Evolutionary conservation across 306 rosid species (phyloP).

Genomic region (Vigna nakashimae): DNA sequence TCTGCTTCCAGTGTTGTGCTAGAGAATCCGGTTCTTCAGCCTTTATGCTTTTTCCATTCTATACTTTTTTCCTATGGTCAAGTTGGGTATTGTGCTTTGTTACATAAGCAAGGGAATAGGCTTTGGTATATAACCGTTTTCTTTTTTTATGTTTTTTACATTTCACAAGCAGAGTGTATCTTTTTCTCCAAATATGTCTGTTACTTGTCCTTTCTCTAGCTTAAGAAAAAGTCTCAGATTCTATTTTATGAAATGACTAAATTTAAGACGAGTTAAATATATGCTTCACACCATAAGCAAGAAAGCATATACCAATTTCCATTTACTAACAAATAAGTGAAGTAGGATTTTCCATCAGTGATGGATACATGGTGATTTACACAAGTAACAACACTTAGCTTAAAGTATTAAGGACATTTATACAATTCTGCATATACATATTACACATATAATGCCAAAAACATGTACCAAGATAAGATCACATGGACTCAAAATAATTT

Average conservation of each 20-base stretch:
- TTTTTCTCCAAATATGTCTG: constrained; percentile 34
- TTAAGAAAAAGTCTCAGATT: constrained; percentile 31
- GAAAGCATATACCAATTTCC: constrained; percentile 42
- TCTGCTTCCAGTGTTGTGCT: constrained; percentile 37
- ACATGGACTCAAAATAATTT: constrained; percentile 12
- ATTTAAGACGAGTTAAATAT: constrained; percentile 32
- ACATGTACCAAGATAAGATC: constrained; percentile 31
- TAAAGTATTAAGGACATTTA: constrained; percentile 24
- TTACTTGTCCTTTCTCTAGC: constrained; percentile 34
- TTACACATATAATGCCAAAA: constrained; percentile 35
- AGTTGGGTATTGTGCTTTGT: constrained; percentile 38
- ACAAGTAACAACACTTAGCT: not conserved
- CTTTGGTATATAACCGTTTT: constrained; percentile 22
- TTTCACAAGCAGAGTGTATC: constrained; percentile 12
- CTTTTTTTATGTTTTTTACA: constrained; percentile 27
- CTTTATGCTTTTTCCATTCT: constrained; percentile 45
- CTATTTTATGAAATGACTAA: constrained; percentile 33
- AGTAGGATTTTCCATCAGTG: constrained; percentile 23
- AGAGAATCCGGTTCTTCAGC: constrained; percentile 45
- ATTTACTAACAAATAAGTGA: constrained; percentile 25
- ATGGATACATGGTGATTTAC: not conserved
- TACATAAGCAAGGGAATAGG: not conserved
- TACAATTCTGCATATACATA: constrained; percentile 43
- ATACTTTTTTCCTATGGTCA: constrained; percentile 29
- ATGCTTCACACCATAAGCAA: constrained; percentile 42